These are phyloP conservation scores for Mycena epipterygia DNA, from an alignment of 768 basidiomycete genomes.

Conservation along the genomic window DNA sequence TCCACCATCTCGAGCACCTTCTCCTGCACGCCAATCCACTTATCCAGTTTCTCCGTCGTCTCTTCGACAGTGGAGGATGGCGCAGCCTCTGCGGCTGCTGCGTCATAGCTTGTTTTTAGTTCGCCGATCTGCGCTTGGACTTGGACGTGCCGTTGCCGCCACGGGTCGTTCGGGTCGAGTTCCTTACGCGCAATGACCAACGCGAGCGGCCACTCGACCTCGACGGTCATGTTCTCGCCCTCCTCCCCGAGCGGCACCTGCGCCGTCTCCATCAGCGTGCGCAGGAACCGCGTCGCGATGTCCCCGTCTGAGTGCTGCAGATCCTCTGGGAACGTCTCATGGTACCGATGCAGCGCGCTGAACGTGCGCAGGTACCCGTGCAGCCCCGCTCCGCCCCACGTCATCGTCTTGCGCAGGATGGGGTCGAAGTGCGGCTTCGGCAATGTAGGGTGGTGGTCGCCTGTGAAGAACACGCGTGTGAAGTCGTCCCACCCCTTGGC, in stretches of 20 bases:
- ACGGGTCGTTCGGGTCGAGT: constrained; percentile 32
- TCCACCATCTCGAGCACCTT: constrained; percentile 17
- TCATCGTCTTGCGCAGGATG: constrained; percentile 70
- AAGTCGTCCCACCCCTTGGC: constrained; percentile 52
- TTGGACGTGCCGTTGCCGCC: not conserved
- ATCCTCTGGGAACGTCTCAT: constrained; percentile 74
- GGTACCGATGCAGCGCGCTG: constrained; percentile 78
- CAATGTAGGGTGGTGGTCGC: constrained; percentile 57
- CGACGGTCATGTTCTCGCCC: constrained; percentile 54
- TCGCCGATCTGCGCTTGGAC: constrained; percentile 6
- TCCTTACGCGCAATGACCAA: constrained; percentile 32
- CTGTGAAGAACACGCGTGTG: constrained; percentile 71
- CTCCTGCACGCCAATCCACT: constrained; percentile 27
- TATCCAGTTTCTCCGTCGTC: constrained; percentile 2
- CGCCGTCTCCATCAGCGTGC: constrained; percentile 59
- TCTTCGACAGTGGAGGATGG: constrained; percentile 8
- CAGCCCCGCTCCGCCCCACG: constrained; percentile 68
- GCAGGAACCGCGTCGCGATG: constrained; percentile 76
- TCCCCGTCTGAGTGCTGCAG: constrained; percentile 63
- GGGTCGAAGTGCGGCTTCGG: constrained; percentile 54
- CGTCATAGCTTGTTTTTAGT: not conserved
- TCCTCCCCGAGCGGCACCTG: constrained; percentile 47
- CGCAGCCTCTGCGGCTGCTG: not conserved
- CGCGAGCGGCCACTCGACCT: constrained; percentile 60
- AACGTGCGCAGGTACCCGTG: constrained; percentile 79